A percentile compares a stretch with the other conserved stretches of the same genome.
Conservation (phyloP, 768 basidiomycete genomes). For the Amanita brunnescens region DNA sequence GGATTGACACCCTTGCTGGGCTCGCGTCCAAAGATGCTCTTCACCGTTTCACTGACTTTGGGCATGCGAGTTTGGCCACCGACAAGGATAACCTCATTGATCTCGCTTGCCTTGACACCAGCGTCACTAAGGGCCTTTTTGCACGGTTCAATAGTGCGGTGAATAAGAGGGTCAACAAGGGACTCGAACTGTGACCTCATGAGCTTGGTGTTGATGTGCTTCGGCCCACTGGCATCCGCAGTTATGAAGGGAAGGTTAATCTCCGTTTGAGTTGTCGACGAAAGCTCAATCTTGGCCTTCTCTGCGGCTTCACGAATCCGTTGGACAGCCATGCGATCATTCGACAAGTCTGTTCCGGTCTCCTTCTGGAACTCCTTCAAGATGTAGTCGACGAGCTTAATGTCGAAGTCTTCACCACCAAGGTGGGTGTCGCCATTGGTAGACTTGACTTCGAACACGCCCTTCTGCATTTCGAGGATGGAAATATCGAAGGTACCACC, state of each 20-base stretch:
- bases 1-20: slow-evolving; percentile 99
- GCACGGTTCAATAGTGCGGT: slow-evolving; percentile 91
- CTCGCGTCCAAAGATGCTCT: slow-evolving; percentile 88
- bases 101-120: slow-evolving; percentile 84
- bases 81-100: slow-evolving; percentile 95
- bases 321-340: slow-evolving; percentile 95
- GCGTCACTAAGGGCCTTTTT: slow-evolving; percentile 96
- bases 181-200: slow-evolving; percentile 85
- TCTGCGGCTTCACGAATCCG: slow-evolving; percentile 99
- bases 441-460: slow-evolving; percentile 99
- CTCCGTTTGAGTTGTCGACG: slow-evolving; percentile 91
- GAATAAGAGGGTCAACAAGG: slow-evolving; percentile 74
- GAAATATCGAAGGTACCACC: slow-evolving; percentile 99
- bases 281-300: slow-evolving; percentile 98
- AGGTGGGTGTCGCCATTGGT: slow-evolving; percentile 99
- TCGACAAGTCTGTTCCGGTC: slow-evolving; percentile 66
- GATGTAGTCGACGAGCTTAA: slow-evolving; percentile 78
- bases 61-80: slow-evolving; percentile 99
- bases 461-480: slow-evolving; percentile 98
- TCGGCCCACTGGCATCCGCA: slow-evolving; percentile 88
- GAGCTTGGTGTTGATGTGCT: slow-evolving; percentile 93
- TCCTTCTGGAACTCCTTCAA: slow-evolving; percentile 94
- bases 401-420: slow-evolving; percentile 94
- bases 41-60: slow-evolving; percentile 88
- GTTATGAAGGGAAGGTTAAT: slow-evolving; percentile 98